These are phyloP conservation scores for Leavenworthia alabamica DNA, from an alignment of 345 rosid genomes.

Conservation along the genomic window DNA sequence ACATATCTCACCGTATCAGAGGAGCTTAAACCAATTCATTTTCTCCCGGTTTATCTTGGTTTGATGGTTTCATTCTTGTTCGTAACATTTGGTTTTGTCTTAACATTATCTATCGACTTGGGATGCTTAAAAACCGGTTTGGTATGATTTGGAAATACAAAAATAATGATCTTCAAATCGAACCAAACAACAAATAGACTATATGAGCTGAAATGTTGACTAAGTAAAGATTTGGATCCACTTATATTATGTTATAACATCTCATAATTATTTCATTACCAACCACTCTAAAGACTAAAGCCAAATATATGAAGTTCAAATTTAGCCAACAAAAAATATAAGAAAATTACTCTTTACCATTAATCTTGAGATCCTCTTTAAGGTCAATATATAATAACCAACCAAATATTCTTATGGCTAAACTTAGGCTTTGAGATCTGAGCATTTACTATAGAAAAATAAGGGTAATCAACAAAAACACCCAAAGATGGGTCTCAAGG, in stretches of 20 bases:
- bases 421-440: conserved; percentile 22
- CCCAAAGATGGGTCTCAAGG: conserved; percentile 34
- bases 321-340: conserved; percentile 17
- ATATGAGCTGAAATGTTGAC: background rate
- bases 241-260: conserved; percentile 4
- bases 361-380: conserved; percentile 3
- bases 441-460: background rate
- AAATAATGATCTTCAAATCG: background rate
- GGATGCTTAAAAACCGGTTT: background rate
- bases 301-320: conserved; percentile 30
- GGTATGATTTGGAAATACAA: background rate
- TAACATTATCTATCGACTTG: background rate
- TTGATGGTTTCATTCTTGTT: background rate
- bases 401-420: background rate
- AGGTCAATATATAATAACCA: conserved; percentile 18
- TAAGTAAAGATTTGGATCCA: background rate
- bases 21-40: no score
- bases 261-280: background rate
- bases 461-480: conserved; percentile 2
- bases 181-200: background rate
- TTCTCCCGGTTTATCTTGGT: no score
- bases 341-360: conserved; percentile 22
- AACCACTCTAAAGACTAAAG: no score
- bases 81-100: background rate
- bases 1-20: no score